phyloP scores from a whole-genome alignment of 148 eudicot species.

The Cornus kousa region DNA sequence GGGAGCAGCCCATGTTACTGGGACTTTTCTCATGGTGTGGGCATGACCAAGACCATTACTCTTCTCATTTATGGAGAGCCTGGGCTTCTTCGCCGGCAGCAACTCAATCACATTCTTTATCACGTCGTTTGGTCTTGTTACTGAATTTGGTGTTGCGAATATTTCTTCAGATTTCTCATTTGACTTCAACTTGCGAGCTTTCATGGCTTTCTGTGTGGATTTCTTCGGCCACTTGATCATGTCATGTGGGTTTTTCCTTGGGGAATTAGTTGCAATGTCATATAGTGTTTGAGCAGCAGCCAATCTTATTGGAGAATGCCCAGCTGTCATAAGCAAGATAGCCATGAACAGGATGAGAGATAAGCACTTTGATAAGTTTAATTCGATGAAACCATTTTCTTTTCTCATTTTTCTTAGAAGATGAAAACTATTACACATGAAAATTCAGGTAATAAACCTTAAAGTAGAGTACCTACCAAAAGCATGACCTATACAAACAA shows the following conservation, averaged over 20 bases:
- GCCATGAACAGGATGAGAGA: not conserved
- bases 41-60: constrained; percentile 33
- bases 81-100: constrained; percentile 52
- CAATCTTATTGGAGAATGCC: constrained; percentile 48
- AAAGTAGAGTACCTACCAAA: not conserved
- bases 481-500: not conserved
- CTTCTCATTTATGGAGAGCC: constrained; percentile 39
- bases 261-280: constrained; percentile 44
- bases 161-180: constrained; percentile 39
- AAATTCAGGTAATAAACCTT: not conserved
- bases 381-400: not conserved
- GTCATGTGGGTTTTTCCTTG: constrained; percentile 33
- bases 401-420: not conserved
- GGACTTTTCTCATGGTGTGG: constrained; percentile 30
- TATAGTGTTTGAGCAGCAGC: constrained; percentile 77
- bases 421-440: not conserved
- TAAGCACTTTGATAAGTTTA: not conserved
- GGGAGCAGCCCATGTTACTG: constrained; percentile 50
- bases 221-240: constrained; percentile 53
- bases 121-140: constrained; percentile 16
- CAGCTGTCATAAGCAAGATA: constrained; percentile 39
- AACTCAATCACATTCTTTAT: constrained; percentile 27
- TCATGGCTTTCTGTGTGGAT: constrained; percentile 64
- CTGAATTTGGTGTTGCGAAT: constrained; percentile 36
- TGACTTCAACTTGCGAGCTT: constrained; percentile 61